Evolutionary conservation across 1,284 basidiomycete species (phyloP).

Genomic region (Caloboletus firmus): DNA sequence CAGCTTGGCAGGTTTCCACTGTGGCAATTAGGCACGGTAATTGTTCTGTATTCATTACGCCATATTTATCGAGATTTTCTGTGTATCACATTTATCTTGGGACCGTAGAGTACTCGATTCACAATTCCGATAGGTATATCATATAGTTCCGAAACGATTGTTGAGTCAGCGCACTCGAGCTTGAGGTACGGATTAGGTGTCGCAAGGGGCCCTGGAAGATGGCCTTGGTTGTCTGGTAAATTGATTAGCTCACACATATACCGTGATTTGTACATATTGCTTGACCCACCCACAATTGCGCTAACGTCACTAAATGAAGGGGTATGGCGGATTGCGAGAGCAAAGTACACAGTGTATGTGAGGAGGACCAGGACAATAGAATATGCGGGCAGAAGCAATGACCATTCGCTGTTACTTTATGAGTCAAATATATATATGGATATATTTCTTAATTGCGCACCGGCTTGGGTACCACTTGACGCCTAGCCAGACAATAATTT

Average conservation of each 20-base stretch:
- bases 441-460: conserved; percentile 42
- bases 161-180: conserved; percentile 44
- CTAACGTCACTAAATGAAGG: conserved; percentile 67
- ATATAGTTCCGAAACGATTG: conserved; percentile 62
- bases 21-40: not conserved
- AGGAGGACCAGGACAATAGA: conserved; percentile 70
- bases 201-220: conserved; percentile 40
- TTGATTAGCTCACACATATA: conserved; percentile 17
- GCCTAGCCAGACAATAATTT: conserved; percentile 60
- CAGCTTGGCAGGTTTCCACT: conserved; percentile 1
- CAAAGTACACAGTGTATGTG: conserved; percentile 78
- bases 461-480: conserved; percentile 87
- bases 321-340: conserved; percentile 69
- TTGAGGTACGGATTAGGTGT: conserved; percentile 48
- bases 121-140: conserved; percentile 83
- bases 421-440: not conserved
- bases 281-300: conserved; percentile 60
- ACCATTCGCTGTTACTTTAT: conserved; percentile 64
- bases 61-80: conserved; percentile 26
- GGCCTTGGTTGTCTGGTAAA: conserved; percentile 52
- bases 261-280: conserved; percentile 11
- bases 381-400: conserved; percentile 81
- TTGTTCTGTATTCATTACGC: conserved; percentile 9
- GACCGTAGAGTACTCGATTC: conserved; percentile 65
- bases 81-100: conserved; percentile 18